These are phyloP conservation scores for Neurospora sp. DNA, from an alignment of 495 filamentous ascomycete species.

Conservation along the genomic window DNA sequence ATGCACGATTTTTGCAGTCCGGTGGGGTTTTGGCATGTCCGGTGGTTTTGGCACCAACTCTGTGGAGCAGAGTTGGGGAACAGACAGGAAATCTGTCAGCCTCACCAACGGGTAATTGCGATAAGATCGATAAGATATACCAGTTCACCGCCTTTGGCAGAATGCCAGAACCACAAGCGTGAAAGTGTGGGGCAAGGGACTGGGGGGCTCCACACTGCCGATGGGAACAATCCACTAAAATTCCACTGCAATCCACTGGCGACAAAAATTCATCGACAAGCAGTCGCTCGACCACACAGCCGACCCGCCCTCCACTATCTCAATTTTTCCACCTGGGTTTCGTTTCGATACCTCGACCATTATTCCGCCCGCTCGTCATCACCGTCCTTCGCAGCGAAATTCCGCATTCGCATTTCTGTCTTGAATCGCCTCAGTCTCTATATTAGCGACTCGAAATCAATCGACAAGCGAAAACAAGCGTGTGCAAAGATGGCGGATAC, in stretches of 20 bases:
- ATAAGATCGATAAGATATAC: background rate
- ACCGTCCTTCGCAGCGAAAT: background rate
- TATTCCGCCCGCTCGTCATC: background rate
- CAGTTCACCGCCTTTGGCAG: conserved; percentile 21
- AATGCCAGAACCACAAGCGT: conserved; percentile 4
- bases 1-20: no score
- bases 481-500: conserved; percentile 17
- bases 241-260: conserved; percentile 10
- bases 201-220: conserved; percentile 18
- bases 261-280: conserved; percentile 24
- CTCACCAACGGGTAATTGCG: background rate
- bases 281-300: background rate
- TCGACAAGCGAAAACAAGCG: background rate
- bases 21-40: no score
- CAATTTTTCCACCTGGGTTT: conserved; percentile 9
- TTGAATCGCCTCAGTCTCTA: background rate
- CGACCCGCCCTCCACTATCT: conserved; percentile 9
- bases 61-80: no score
- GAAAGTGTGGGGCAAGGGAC: conserved; percentile 6
- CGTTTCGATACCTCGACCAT: conserved; percentile 3
- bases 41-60: no score
- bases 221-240: conserved; percentile 11
- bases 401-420: background rate
- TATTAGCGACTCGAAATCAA: background rate
- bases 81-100: no score